Evolutionary conservation across 306 rosid genomes (phyloP).

Genomic region (Quercus agrifolia): DNA sequence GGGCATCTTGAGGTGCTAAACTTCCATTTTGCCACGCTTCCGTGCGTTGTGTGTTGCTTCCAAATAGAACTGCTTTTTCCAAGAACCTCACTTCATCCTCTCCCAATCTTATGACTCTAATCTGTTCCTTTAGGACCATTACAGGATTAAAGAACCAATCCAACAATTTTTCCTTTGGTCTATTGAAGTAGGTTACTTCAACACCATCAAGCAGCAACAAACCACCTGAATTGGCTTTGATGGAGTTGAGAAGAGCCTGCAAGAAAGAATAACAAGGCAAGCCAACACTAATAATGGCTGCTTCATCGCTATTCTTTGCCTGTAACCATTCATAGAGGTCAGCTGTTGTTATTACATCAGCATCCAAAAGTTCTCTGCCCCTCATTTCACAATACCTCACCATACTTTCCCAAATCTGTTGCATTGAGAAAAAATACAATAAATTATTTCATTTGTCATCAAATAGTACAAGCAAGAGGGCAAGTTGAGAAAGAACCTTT

Average conservation of each 20-base stretch:
- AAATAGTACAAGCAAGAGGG: not conserved
- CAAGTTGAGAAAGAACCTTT: not conserved
- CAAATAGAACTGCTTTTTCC: conserved; percentile 72
- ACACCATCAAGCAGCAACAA: conserved; percentile 54
- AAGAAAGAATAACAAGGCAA: conserved; percentile 75
- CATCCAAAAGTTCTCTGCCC: conserved; percentile 73
- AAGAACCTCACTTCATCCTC: conserved; percentile 61
- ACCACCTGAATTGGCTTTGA: conserved; percentile 65
- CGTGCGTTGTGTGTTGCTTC: conserved; percentile 44
- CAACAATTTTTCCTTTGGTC: conserved; percentile 75
- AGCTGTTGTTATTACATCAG: conserved; percentile 35
- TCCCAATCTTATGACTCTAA: conserved; percentile 51
- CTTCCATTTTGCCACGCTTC: conserved; percentile 62
- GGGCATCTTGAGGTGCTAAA: conserved; percentile 40
- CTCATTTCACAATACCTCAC: conserved; percentile 63
- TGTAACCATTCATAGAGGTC: conserved; percentile 64
- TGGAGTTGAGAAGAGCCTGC: conserved; percentile 58
- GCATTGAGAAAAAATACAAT: conserved; percentile 5
- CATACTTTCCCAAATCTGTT: conserved; percentile 73
- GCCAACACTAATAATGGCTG: conserved; percentile 51
- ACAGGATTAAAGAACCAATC: conserved; percentile 90
- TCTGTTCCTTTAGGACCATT: conserved; percentile 81
- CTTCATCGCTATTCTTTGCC: conserved; percentile 48
- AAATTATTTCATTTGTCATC: not conserved
- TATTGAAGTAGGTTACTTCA: conserved; percentile 58